Evolutionary conservation across 306 rosid species (phyloP).

Genomic region (Trifolium fragiferum): DNA sequence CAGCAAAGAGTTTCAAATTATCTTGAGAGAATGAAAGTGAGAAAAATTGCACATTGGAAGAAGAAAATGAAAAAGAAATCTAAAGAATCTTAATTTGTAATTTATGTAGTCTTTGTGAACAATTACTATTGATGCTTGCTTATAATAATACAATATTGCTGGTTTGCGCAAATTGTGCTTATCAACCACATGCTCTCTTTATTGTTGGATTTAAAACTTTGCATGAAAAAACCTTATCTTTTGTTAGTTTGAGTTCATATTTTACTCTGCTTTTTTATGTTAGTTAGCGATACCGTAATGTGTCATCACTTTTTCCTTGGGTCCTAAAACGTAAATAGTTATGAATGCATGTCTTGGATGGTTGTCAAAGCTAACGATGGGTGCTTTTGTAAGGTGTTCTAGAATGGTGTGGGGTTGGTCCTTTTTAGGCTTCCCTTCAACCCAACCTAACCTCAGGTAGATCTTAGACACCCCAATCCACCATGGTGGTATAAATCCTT

Average conservation of each 20-base stretch:
- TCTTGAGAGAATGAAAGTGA: constrained; percentile 44
- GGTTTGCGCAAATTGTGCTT: not conserved
- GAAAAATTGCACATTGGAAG: constrained; percentile 30
- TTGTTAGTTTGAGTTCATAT: constrained; percentile 8
- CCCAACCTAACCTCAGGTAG: not conserved
- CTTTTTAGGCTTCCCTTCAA: not conserved
- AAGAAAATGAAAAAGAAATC: constrained; percentile 32
- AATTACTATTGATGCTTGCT: constrained; percentile 19
- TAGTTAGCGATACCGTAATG: constrained; percentile 12
- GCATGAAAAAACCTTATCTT: constrained; percentile 20
- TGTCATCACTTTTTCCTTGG: not conserved
- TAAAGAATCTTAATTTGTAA: constrained; percentile 27
- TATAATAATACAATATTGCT: constrained; percentile 7
- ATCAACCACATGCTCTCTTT: not conserved
- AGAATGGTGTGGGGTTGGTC: not conserved
- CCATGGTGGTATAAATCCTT: not conserved
- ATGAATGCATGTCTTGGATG: not conserved
- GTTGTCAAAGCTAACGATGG: not conserved
- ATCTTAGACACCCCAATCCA: not conserved
- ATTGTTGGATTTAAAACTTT: constrained; percentile 19
- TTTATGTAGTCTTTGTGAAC: constrained; percentile 30
- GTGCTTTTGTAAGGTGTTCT: not conserved
- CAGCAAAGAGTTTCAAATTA: constrained; percentile 41
- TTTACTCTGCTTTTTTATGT: not conserved
- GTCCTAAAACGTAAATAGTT: not conserved